Conservation (phyloP, 2,329 filamentous ascomycete species). For the Colletotrichum eleusines region DNA sequence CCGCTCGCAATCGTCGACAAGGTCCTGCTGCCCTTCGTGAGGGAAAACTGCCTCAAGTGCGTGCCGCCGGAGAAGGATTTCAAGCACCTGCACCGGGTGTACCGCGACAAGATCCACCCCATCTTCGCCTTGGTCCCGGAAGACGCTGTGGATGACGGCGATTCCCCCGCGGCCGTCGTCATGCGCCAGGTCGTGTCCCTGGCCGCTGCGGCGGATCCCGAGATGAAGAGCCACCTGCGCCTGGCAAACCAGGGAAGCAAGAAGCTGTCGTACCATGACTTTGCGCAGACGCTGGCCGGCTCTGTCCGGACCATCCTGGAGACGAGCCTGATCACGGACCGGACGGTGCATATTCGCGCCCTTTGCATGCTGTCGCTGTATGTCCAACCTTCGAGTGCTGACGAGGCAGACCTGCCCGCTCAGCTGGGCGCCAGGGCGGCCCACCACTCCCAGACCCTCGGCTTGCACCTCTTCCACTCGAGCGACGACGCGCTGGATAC, state of each 20-base stretch:
- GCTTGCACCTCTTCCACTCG: constrained; percentile 63
- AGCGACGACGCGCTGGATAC: constrained; percentile 57
- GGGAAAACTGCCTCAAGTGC: constrained; percentile 60
- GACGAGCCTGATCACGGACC: constrained; percentile 65
- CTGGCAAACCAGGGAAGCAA: constrained; percentile 54
- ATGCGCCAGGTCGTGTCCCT: constrained; percentile 67
- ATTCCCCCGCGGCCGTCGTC: constrained; percentile 56
- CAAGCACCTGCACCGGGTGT: constrained; percentile 58
- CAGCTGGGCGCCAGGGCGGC: constrained; percentile 66
- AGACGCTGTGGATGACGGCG: constrained; percentile 47
- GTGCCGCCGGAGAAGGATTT: constrained; percentile 62
- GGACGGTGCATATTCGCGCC: constrained; percentile 67
- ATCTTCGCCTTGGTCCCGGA: constrained; percentile 65
- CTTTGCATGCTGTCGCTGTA: constrained; percentile 69
- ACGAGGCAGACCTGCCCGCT: constrained; percentile 67
- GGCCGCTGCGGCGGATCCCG: constrained; percentile 64
- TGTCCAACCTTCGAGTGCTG: constrained; percentile 65
- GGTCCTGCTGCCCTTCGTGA: constrained; percentile 57
- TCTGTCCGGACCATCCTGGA: constrained; percentile 64
- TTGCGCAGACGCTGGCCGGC: constrained; percentile 61
- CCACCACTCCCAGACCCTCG: constrained; percentile 68
- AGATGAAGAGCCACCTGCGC: constrained; percentile 58
- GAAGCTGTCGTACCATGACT: constrained; percentile 60
- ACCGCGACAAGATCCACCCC: constrained; percentile 65
- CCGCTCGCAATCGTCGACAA: constrained; percentile 55